These are phyloP conservation scores for Cercospora sesami DNA, from an alignment of 2,329 filamentous ascomycete species.

Conservation along the genomic window DNA sequence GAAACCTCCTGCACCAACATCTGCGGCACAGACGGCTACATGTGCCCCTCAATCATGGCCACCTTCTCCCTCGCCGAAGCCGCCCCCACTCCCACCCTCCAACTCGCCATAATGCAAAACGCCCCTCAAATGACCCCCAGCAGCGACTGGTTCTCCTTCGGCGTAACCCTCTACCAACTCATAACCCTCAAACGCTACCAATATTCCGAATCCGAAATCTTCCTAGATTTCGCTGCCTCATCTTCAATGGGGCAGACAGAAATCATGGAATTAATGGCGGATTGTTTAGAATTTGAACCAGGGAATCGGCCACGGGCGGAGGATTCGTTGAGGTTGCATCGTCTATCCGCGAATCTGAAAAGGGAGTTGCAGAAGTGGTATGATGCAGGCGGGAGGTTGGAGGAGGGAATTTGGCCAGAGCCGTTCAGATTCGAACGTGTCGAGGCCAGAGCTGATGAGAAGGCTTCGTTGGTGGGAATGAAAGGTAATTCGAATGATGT, in stretches of 20 bases:
- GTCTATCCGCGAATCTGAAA: slow-evolving; percentile 5
- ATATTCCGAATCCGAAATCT: background rate
- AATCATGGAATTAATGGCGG: background rate
- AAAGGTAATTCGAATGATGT: background rate
- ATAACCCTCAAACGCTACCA: slow-evolving; percentile 3
- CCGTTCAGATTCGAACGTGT: slow-evolving; percentile 1
- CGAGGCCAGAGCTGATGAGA: background rate
- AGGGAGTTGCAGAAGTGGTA: slow-evolving; percentile 3
- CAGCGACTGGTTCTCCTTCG: slow-evolving; percentile 11
- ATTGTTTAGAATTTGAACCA: background rate
- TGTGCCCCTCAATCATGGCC: background rate
- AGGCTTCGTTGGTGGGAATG: background rate
- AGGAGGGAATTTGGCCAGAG: background rate
- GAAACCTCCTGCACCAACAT: background rate
- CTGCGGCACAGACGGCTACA: slow-evolving; percentile 6
- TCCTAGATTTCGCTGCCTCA: background rate
- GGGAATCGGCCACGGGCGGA: background rate
- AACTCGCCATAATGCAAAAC: background rate
- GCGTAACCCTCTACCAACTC: slow-evolving; percentile 21
- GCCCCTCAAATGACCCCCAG: background rate
- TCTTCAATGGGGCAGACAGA: slow-evolving; percentile 1
- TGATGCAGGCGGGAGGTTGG: background rate
- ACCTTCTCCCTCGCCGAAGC: background rate
- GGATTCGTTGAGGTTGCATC: background rate
- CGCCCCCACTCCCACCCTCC: too few relatives aligned